A percentile compares a stretch with the other conserved stretches of the same genome.
These are phyloP conservation scores for Jackrogersella multiformis DNA, from an alignment of 495 filamentous ascomycete genomes.

Conservation along the genomic window DNA sequence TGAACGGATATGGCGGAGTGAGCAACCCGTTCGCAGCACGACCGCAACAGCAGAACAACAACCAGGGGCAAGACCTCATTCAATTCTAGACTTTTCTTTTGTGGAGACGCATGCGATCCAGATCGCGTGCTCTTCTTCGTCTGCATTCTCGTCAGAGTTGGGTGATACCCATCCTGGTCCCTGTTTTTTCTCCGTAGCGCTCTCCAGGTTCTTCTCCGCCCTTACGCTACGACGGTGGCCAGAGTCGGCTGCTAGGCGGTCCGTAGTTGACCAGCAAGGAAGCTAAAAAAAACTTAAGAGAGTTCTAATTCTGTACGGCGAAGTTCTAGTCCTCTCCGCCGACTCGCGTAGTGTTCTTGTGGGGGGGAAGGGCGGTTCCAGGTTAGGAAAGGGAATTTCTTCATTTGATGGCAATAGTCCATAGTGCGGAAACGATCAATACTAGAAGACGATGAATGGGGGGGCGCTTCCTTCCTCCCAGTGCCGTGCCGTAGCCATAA, in stretches of 20 bases:
- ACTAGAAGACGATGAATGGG: constrained; percentile 26
- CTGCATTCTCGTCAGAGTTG: constrained; percentile 28
- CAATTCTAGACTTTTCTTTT: constrained; percentile 70
- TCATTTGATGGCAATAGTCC: constrained; percentile 28
- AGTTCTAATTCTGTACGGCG: constrained; percentile 13
- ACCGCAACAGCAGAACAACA: constrained; percentile 70
- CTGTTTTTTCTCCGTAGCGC: constrained; percentile 21
- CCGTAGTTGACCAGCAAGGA: constrained; percentile 25
- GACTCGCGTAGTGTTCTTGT: constrained; percentile 17
- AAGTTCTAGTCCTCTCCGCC: constrained; percentile 6
- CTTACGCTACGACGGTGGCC: constrained; percentile 13
- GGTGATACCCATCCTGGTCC: constrained; percentile 31
- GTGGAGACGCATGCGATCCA: constrained; percentile 16
- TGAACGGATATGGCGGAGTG: constrained; percentile 60
- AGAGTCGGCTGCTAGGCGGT: constrained; percentile 12
- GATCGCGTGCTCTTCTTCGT: constrained; percentile 23
- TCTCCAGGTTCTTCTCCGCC: constrained; percentile 1
- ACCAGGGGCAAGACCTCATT: constrained; percentile 83
- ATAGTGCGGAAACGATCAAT: constrained; percentile 26
- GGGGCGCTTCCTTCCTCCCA: background rate
- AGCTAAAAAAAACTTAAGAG: constrained; percentile 25
- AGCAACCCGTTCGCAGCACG: constrained; percentile 78
- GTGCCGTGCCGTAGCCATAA: background rate
- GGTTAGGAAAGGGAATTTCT: constrained; percentile 13
- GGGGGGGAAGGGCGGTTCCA: background rate